Conservation (phyloP, 495 filamentous ascomycete species). For the Lophiotrema nucula region DNA sequence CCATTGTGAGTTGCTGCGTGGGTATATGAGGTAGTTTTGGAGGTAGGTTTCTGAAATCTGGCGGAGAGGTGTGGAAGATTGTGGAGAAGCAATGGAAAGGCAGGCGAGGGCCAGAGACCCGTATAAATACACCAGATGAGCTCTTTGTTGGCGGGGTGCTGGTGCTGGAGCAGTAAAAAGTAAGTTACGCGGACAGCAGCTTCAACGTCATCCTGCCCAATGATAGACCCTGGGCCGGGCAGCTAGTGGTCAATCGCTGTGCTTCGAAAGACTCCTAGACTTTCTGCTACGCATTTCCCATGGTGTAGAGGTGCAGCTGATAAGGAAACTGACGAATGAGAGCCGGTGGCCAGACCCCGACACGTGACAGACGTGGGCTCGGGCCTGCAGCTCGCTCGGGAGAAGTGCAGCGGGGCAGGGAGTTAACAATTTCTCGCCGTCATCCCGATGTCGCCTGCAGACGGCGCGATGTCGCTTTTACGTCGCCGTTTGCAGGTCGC, state of each 20-base stretch:
- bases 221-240: neutral
- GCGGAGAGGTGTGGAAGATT: neutral
- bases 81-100: neutral
- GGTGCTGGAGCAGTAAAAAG: slow-evolving; percentile 8
- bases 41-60: neutral
- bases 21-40: neutral
- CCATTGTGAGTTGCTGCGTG: slow-evolving; percentile 16
- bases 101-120: neutral
- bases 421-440: slow-evolving; percentile 29
- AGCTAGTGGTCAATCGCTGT: slow-evolving; percentile 11
- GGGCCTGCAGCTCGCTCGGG: neutral
- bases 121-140: slow-evolving; percentile 15
- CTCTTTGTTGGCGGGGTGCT: slow-evolving; percentile 1
- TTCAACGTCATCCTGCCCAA: slow-evolving; percentile 14
- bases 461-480: slow-evolving; percentile 4
- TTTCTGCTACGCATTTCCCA: slow-evolving; percentile 25
- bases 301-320: slow-evolving; percentile 24
- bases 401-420: neutral
- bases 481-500: slow-evolving; percentile 1
- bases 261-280: neutral
- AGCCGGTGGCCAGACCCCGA: neutral
- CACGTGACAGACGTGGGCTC: slow-evolving; percentile 16
- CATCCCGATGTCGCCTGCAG: slow-evolving; percentile 16
- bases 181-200: slow-evolving; percentile 11
- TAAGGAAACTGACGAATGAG: slow-evolving; percentile 24